A percentile compares a stretch with the other conserved stretches of the same genome.
Evolutionary conservation across 2,329 filamentous ascomycete species (phyloP).

Genomic region (Aureobasidium sp.): DNA sequence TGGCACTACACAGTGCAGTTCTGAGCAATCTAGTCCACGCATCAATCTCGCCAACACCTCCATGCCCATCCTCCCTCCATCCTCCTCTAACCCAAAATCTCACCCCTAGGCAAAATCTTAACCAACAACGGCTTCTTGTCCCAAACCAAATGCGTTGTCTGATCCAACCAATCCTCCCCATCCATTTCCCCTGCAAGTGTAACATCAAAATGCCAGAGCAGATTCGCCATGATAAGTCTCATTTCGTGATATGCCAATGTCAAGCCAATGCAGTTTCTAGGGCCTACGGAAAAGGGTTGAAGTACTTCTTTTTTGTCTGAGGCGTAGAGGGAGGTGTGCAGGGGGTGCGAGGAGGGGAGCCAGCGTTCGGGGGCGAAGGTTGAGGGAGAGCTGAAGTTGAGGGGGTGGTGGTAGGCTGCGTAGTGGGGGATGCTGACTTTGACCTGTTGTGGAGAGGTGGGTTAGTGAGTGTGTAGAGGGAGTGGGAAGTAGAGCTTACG

Average conservation of each 20-base stretch:
- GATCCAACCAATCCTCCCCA: background rate
- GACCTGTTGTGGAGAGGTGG: background rate
- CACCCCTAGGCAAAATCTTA: background rate
- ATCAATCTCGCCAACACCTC: background rate
- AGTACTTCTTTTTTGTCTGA: slow-evolving; percentile 19
- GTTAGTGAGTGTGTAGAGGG: background rate
- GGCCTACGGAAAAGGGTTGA: slow-evolving; percentile 18
- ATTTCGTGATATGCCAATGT: slow-evolving; percentile 4
- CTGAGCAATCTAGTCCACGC: too few species aligned
- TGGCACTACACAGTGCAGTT: too few species aligned
- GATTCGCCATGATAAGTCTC: background rate
- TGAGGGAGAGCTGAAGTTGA: slow-evolving; percentile 13
- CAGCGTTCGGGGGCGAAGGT: slow-evolving; percentile 25
- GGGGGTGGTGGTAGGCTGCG: background rate
- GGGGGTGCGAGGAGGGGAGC: slow-evolving; percentile 14
- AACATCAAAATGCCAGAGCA: slow-evolving; percentile 5
- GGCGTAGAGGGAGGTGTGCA: slow-evolving; percentile 15
- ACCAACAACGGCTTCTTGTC: slow-evolving; percentile 5
- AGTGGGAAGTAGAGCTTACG: background rate
- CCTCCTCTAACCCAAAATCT: background rate
- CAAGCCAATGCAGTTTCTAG: slow-evolving; percentile 4
- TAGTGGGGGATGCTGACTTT: slow-evolving; percentile 7
- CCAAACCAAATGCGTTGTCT: background rate
- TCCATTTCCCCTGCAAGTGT: background rate
- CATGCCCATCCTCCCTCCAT: background rate